Conservation (phyloP, 371 early-diverging fungal species). For the Coemansia sp. region DNA sequence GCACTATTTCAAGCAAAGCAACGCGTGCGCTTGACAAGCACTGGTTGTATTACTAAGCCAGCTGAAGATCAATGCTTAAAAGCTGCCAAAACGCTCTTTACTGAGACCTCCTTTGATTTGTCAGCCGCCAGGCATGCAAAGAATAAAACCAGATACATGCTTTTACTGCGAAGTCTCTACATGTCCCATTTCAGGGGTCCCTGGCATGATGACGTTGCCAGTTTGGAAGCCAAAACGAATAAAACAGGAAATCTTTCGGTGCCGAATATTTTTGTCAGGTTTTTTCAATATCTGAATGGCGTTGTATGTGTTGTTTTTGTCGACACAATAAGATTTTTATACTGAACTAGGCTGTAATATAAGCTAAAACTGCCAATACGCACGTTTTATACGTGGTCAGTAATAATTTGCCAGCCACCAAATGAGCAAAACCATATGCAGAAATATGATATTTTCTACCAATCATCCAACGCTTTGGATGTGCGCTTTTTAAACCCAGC, state of each 20-base stretch:
- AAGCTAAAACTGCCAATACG: too few relatives aligned
- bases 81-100: neutral
- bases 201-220: neutral
- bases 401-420: too few relatives aligned
- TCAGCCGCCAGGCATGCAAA: neutral
- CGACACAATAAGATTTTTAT: too few relatives aligned
- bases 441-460: too few relatives aligned
- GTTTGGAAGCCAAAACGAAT: neutral
- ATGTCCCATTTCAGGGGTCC: constrained; percentile 1
- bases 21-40: neutral
- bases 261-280: neutral
- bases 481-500: too few relatives aligned
- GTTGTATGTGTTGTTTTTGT: neutral
- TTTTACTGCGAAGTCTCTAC: constrained; percentile 1
- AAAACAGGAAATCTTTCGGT: neutral
- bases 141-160: neutral
- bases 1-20: neutral
- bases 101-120: neutral
- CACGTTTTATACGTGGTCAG: too few relatives aligned
- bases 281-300: neutral
- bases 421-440: too few relatives aligned
- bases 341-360: too few relatives aligned
- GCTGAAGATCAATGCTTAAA: neutral
- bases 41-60: neutral
- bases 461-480: too few relatives aligned